These are phyloP conservation scores for Lactarius pseudohatsudake DNA, from an alignment of 768 basidiomycete species.

Conservation along the genomic window DNA sequence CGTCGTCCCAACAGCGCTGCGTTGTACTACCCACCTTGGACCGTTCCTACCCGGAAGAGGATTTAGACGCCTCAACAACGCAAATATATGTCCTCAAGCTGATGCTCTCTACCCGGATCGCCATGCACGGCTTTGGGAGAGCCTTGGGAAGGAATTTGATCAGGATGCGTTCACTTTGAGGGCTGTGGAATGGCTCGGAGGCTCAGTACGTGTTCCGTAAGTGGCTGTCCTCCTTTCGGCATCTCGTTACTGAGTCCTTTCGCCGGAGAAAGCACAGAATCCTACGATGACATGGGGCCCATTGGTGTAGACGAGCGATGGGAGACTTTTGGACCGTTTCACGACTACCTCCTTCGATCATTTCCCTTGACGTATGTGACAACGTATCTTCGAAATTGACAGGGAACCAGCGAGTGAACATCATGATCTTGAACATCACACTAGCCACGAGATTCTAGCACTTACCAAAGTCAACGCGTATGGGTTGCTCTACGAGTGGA, in stretches of 20 bases:
- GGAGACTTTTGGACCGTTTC: constrained; percentile 41
- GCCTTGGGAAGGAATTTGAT: constrained; percentile 34
- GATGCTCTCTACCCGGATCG: constrained; percentile 35
- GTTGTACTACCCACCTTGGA: not conserved
- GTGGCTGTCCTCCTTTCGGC: constrained; percentile 25
- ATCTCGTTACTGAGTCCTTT: not conserved
- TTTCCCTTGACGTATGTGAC: constrained; percentile 62
- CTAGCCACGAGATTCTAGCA: constrained; percentile 49
- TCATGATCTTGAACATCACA: not conserved
- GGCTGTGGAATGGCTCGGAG: constrained; percentile 41
- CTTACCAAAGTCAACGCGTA: constrained; percentile 61
- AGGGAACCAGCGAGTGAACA: too few relatives aligned
- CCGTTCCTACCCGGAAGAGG: not conserved
- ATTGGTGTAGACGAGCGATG: constrained; percentile 50
- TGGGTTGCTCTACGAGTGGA: constrained; percentile 61
- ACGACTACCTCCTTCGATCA: constrained; percentile 44
- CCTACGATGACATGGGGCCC: constrained; percentile 48
- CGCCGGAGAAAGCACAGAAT: constrained; percentile 44
- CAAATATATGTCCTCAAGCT: constrained; percentile 31
- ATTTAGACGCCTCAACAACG: not conserved
- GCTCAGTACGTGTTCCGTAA: constrained; percentile 42
- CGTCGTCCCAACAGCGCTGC: not conserved
- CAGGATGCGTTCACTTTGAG: constrained; percentile 38
- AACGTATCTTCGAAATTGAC: too few relatives aligned
- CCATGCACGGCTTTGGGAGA: constrained; percentile 36